Conservation (phyloP, 768 basidiomycete genomes). For the Boletus coccyginus region DNA sequence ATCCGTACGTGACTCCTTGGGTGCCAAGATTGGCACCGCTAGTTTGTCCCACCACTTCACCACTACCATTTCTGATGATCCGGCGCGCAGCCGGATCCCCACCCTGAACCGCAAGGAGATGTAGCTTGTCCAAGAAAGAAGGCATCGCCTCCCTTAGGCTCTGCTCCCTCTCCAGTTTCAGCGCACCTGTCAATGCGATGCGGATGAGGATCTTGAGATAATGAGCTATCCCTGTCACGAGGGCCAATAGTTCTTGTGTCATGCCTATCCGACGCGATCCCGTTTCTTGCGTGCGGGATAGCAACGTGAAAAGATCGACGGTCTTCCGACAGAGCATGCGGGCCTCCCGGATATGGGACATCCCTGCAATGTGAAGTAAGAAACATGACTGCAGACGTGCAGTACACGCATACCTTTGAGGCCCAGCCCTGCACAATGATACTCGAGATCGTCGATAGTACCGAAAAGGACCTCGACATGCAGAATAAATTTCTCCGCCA, state of each 20-base stretch:
- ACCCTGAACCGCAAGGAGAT: slow-evolving; percentile 83
- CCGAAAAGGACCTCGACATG: slow-evolving; percentile 98
- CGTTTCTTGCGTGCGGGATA: slow-evolving; percentile 94
- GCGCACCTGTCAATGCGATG: slow-evolving; percentile 92
- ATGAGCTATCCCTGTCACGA: slow-evolving; percentile 98
- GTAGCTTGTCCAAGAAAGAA: slow-evolving; percentile 89
- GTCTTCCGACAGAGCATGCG: slow-evolving; percentile 99
- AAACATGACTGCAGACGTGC: background rate
- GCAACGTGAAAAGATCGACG: slow-evolving; percentile 93
- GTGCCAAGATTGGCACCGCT: slow-evolving; percentile 66
- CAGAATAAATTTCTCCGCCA: slow-evolving; percentile 98
- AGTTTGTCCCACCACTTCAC: slow-evolving; percentile 46
- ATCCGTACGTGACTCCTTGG: slow-evolving; percentile 87
- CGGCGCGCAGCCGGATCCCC: slow-evolving; percentile 77
- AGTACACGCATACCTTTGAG: slow-evolving; percentile 69
- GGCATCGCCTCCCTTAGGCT: slow-evolving; percentile 79
- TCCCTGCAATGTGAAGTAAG: slow-evolving; percentile 51
- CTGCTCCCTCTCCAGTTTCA: slow-evolving; percentile 93
- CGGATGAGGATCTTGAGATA: slow-evolving; percentile 99
- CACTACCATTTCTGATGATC: slow-evolving; percentile 72
- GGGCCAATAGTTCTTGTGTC: slow-evolving; percentile 94
- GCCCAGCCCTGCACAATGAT: slow-evolving; percentile 72
- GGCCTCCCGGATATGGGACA: slow-evolving; percentile 98
- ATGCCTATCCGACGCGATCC: slow-evolving; percentile 89
- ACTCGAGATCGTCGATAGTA: slow-evolving; percentile 94